Percentiles rank a stretch among this genome's conserved stretches.
phyloP scores from a whole-genome alignment of 139 green algal species.

The Chlorella vulgaris region DNA sequence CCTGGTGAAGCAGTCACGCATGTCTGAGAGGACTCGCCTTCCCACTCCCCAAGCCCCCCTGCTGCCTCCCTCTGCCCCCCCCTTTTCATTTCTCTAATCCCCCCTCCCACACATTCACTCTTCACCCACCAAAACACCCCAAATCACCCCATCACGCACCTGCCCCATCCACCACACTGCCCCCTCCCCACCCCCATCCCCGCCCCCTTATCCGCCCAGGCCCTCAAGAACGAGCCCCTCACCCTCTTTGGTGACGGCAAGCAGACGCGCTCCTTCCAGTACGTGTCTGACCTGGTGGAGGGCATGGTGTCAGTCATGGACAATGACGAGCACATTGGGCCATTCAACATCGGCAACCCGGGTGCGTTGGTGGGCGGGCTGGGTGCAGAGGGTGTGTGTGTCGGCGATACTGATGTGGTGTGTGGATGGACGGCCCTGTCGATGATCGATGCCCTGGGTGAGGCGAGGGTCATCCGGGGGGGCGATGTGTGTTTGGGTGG shows the following conservation, averaged over 20 bases:
- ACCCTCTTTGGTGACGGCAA: conserved; percentile 96
- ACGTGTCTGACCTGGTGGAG: conserved; percentile 89
- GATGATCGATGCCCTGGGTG: too few relatives aligned
- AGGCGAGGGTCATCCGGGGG: too few relatives aligned
- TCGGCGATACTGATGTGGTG: too few relatives aligned
- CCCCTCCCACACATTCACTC: too few relatives aligned
- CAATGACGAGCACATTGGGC: conserved; percentile 89
- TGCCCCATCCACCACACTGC: background rate
- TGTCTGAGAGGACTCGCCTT: too few relatives aligned
- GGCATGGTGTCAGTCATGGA: conserved; percentile 86
- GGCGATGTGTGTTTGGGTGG: too few relatives aligned
- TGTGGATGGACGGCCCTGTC: too few relatives aligned
- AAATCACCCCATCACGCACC: background rate
- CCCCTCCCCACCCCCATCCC: background rate
- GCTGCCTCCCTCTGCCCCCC: too few relatives aligned
- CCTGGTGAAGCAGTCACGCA: too few relatives aligned
- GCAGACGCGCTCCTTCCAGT: conserved; percentile 98
- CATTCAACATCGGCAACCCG: conserved; percentile 99
- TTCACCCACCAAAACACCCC: background rate
- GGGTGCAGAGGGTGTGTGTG: too few relatives aligned
- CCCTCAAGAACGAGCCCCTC: conserved; percentile 81
- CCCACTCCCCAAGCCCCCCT: too few relatives aligned
- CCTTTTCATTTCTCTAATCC: too few relatives aligned
- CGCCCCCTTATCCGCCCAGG: conserved; percentile 49
- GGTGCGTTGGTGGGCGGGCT: conserved; percentile 28